A percentile compares a stretch with the other conserved stretches of the same genome.
Evolutionary conservation across 2,329 filamentous ascomycete species (phyloP).

Genomic region (Leptographium lundbergii): DNA sequence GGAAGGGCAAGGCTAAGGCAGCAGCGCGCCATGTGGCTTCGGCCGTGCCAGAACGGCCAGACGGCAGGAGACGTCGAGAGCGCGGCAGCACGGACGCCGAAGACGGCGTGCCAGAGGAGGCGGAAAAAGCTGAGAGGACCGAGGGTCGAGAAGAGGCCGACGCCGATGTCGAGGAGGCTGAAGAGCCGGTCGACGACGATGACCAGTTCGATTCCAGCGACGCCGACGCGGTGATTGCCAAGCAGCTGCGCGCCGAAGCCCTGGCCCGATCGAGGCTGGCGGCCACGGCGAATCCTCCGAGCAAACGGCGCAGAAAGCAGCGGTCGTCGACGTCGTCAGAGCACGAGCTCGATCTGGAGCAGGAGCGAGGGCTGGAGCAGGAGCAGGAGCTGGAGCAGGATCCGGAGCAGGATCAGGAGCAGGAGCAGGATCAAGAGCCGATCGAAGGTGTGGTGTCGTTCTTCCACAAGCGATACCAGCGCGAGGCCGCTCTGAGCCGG

Average conservation of each 20-base stretch:
- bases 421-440: slow-evolving; percentile 10
- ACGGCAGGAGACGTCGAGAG: background rate
- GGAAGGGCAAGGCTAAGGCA: slow-evolving; percentile 8
- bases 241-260: slow-evolving; percentile 65
- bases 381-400: background rate
- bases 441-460: slow-evolving; percentile 68
- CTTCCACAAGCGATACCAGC: slow-evolving; percentile 66
- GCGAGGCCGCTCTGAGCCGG: slow-evolving; percentile 65
- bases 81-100: slow-evolving; percentile 13
- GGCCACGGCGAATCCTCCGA: slow-evolving; percentile 4
- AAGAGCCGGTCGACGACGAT: slow-evolving; percentile 18
- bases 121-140: background rate
- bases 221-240: slow-evolving; percentile 57
- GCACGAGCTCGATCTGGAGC: background rate
- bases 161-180: slow-evolving; percentile 10
- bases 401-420: too few relatives aligned
- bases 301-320: slow-evolving; percentile 10
- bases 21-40: background rate
- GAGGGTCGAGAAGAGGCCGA: slow-evolving; percentile 16
- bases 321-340: background rate
- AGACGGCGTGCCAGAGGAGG: slow-evolving; percentile 11
- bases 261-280: slow-evolving; percentile 34
- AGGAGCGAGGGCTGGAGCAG: too few relatives aligned
- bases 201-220: slow-evolving; percentile 55
- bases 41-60: background rate